Base-by-base conservation (phyloP, 164 flowering plant genomes). In the Vitis labrusca region DNA sequence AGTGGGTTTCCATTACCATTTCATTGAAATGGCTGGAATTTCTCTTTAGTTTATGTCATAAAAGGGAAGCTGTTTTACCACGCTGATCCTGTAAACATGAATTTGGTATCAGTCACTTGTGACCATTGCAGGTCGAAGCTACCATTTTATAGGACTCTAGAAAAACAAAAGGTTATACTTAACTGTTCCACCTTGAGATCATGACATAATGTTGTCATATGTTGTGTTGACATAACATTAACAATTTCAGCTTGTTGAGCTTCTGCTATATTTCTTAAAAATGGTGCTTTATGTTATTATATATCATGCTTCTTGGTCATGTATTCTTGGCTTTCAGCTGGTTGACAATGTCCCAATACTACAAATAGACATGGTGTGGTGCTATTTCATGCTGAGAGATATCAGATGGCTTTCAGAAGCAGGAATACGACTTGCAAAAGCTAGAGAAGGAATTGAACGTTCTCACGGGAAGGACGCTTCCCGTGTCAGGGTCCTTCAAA, bases 281-380 rank as follows among this genome's bases (percentile, higher is more conserved):
- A 50, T 19, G 44, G 23, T 50, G 10, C 17, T 8, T 27, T 50
- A 9, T 9, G 14, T n/a, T 56, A 17, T 23, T 23, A 23, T 23
- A 23, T 23, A 8, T 50, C 1, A 10, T 52, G 29, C 32, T 2
- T 13, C 29, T n/a, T 19, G 5, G 19, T 1, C 50, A 29, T 64
- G 44, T 75, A 10, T 49, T 54, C 23, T 72, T 63, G 65, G 4
- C 48, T 72, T 57, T 48, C 88, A 94, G 98, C 69, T 83, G 80
- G 74, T 91, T 64, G 99, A 95, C 82, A 95, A 95, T 81, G 89
- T 88, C 17, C 80, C 98, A 48, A 86, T 92, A 70, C 88, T 95
- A 53, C 98, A 91, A 87, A 85, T 95, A 73, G 99, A 95, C 80
- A 92, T 81, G 73, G 99, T 92, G 8, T 95, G 99, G 99, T 95